A percentile compares a stretch with the other conserved stretches of the same genome.
Evolutionary conservation across 2,329 filamentous ascomycete genomes (phyloP).

Genomic region (Fusarium tjaetaba): DNA sequence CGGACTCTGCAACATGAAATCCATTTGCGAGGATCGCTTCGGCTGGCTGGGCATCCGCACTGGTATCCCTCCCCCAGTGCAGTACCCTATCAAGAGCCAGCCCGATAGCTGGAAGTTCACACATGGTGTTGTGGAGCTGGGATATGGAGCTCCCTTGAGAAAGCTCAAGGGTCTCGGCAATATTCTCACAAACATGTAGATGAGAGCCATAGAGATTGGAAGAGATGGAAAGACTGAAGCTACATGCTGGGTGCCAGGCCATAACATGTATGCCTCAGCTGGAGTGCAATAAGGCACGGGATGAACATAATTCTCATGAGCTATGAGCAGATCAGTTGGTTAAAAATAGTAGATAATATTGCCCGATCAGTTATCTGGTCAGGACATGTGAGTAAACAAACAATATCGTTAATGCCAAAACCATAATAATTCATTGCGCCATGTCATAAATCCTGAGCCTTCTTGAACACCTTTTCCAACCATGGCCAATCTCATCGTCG

Average conservation of each 20-base stretch:
- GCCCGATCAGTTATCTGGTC: background rate
- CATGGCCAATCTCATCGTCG: background rate
- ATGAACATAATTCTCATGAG: background rate
- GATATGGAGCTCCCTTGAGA: constrained; percentile 59
- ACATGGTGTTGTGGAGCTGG: constrained; percentile 68
- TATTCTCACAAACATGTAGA: constrained; percentile 56
- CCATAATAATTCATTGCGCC: background rate
- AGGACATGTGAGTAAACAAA: background rate
- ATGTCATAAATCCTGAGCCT: constrained; percentile 7
- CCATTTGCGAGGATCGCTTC: constrained; percentile 80
- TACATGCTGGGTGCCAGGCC: background rate
- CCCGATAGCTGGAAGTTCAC: constrained; percentile 72
- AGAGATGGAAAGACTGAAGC: background rate
- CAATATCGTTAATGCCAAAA: background rate
- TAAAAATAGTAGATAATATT: background rate
- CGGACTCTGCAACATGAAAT: constrained; percentile 87
- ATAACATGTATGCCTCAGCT: background rate
- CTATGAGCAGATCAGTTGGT: constrained; percentile 1
- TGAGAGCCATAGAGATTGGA: background rate
- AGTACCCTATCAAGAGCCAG: constrained; percentile 80
- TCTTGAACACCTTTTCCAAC: constrained; percentile 7
- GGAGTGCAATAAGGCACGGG: background rate
- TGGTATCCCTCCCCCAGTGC: constrained; percentile 79
- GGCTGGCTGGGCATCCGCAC: constrained; percentile 73
- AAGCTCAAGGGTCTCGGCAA: constrained; percentile 54